Conservation (phyloP, 306 rosid genomes). For the Senna tora region DNA sequence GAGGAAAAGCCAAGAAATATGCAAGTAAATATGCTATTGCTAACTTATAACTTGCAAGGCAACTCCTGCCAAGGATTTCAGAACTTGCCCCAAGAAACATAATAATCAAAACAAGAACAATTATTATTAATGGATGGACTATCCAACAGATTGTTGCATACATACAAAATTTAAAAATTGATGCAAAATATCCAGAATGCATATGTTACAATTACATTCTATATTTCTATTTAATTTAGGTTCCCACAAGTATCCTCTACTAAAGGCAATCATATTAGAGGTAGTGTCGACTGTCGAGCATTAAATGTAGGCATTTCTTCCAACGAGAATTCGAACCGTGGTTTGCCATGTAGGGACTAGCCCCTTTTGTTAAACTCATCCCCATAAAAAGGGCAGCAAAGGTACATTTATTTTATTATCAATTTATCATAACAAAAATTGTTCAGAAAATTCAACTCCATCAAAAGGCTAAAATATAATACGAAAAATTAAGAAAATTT, state of each 20-base stretch:
- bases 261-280: too few relatives aligned
- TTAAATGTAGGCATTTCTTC: too few relatives aligned
- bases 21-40: conserved; percentile 34
- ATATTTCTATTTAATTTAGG: too few relatives aligned
- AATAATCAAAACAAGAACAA: background rate
- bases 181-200: background rate
- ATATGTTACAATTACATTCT: background rate
- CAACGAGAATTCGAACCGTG: too few relatives aligned
- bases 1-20: conserved; percentile 37
- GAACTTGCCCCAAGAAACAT: conserved; percentile 3
- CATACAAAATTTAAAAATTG: conserved; percentile 6
- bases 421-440: background rate
- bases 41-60: conserved; percentile 24
- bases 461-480: background rate
- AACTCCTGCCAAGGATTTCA: conserved; percentile 12
- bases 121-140: background rate
- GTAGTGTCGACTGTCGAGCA: too few relatives aligned
- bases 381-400: too few relatives aligned
- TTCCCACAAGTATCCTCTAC: too few relatives aligned
- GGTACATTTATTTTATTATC: background rate
- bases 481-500: background rate
- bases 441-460: conserved; percentile 23
- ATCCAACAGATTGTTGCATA: conserved; percentile 4
- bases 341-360: too few relatives aligned
- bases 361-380: too few relatives aligned